Base-by-base conservation (phyloP, 306 rosid species). In the Begonia fuchsioides region DNA sequence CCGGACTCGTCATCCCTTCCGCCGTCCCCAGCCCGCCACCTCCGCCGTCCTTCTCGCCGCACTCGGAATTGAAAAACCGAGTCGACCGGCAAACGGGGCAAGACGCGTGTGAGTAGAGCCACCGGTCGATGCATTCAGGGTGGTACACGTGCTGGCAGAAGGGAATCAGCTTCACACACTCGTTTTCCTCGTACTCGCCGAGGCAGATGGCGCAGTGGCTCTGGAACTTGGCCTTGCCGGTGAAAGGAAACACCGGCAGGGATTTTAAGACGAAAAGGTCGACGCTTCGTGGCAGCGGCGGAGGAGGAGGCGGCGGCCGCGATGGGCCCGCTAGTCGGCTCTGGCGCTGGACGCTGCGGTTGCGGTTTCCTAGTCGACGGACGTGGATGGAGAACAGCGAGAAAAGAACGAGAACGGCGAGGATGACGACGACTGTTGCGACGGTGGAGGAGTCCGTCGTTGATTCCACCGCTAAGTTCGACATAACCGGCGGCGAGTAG, bases 141-240 rank as follows among this genome's bases (percentile, higher is more conserved):
- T 81, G 92, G 49, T 74, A 81, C 79, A 69, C 76, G 72, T 81
- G 92, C 56, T 9, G 32, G 12, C 86, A 81, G 47, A 55, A 16
- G 15, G 79, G 76, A 0, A 74, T 54, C 58, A 61, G 41, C 58
- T 77, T 74, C 13, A 77, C 68, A 19, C 9, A 12, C 7, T 77
- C 77, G 0, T 64, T 51, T 0, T 20, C 71, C n/a, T 35, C 39
- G 2, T 71, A 62, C 61, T 66, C 82, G 38, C 55, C 61, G 38
- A 81, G 55, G 11, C 92, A 81, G 41, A 81, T 69, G 6, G 64
- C 64, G 41, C 92, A 81, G 2, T 81, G 85, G 3, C 18, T 39
- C 44, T 32, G 58, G 39, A 56, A 19, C 68, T 56, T 53, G 18
- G 39, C 51, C 4, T 32, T 70, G 0, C 56, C 16, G 14, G 38